Conservation (phyloP, 2,329 filamentous ascomycete genomes). For the Clonostachys solani region DNA sequence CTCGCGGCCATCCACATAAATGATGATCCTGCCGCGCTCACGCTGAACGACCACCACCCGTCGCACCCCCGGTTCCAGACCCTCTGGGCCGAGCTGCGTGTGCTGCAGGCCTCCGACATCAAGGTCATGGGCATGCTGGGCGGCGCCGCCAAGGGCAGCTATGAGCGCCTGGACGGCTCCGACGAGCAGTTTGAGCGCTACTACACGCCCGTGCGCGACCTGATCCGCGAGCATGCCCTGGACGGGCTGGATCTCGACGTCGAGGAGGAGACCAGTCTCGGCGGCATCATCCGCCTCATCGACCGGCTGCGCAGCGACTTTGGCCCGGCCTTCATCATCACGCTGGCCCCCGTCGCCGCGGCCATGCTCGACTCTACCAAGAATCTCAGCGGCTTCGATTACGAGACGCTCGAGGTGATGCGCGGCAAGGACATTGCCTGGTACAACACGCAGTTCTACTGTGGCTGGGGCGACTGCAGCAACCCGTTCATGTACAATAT, state of each 20-base stretch:
- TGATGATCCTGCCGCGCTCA: conserved; percentile 58
- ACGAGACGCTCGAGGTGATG: conserved; percentile 67
- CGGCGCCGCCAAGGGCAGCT: conserved; percentile 76
- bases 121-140: conserved; percentile 85
- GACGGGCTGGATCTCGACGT: conserved; percentile 77
- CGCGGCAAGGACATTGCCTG: conserved; percentile 66
- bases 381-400: conserved; percentile 80
- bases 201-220: conserved; percentile 63
- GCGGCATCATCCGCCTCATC: conserved; percentile 62
- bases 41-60: conserved; percentile 76
- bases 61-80: conserved; percentile 62
- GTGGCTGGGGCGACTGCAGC: conserved; percentile 68
- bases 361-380: conserved; percentile 51
- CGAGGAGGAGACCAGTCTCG: conserved; percentile 70
- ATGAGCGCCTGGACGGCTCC: conserved; percentile 49
- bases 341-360: conserved; percentile 76
- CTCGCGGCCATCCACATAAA: conserved; percentile 85
- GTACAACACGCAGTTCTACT: conserved; percentile 95
- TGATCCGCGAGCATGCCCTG: conserved; percentile 57
- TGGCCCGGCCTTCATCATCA: conserved; percentile 67
- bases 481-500: conserved; percentile 42
- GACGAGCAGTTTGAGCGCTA: conserved; percentile 62
- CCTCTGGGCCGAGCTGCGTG: conserved; percentile 74
- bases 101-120: conserved; percentile 69
- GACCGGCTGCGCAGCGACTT: conserved; percentile 67